Base-by-base conservation (phyloP, 257 asterid species). In the Nicotiana noctiflora region DNA sequence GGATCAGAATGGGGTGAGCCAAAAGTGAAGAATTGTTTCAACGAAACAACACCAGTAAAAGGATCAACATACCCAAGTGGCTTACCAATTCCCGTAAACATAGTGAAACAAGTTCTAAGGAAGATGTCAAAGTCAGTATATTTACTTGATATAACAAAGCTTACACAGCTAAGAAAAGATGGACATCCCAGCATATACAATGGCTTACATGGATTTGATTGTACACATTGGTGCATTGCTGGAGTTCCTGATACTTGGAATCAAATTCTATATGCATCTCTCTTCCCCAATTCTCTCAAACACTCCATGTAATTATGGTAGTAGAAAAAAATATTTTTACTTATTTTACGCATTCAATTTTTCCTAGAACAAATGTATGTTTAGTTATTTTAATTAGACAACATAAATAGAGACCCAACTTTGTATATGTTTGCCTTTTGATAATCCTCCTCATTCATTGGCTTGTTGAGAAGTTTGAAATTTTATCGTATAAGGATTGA, bases 181-280 rank as follows among this genome's bases (percentile, higher is more conserved):
- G 96, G 89, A 4, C 94, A 91, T 76, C 92, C 91, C 0, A 82
- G 89, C 32, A 82, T 56, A 74, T 84, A 85, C 72, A 92, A 88
- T 75, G 82, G 25, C 5, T 68, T 83, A 5, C 44, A 63, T 11
- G 90, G 89, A 23, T 84, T 88, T 84, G 95, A 92, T 40, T 92
- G 93, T 79, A 86, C 88, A 4, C 97, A 92, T 76, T 92, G 97
- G 97, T 92, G 97, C 79, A 25, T 92, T 18, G 89, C 87, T 23
- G 95, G 97, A 2, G 88, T 89, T 9, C 89, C 86, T 23, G 93
- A 90, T 65, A 86, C 97, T 0, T 92, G 95, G 97, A 92, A 90
- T 83, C 84, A 76, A 0, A 80, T 90, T 59, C 86, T 92, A 7
- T 88, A 88, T 57, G 82, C 90, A 0, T 29, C 68, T 77, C 84